Percentiles rank a stretch among this genome's conserved stretches.
Evolutionary conservation across 2,329 filamentous ascomycete genomes (phyloP).

Genomic region (Ceratocystis cacaofunesta): DNA sequence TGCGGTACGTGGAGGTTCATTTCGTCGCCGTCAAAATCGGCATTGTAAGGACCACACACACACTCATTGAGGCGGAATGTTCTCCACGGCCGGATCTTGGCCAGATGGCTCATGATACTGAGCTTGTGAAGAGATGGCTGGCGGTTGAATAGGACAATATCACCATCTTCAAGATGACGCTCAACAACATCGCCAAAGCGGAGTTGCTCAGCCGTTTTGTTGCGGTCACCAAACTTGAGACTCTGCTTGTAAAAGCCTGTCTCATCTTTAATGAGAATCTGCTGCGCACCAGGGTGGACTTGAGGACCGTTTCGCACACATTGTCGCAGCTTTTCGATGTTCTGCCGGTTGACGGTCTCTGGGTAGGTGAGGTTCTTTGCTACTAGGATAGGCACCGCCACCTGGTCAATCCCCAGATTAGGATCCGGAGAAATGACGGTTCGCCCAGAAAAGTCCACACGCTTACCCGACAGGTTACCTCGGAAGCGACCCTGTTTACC

Average conservation of each 20-base stretch:
- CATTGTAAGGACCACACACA: constrained; percentile 95
- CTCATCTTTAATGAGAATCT: constrained; percentile 55
- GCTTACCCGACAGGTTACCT: constrained; percentile 92
- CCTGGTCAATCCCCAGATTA: constrained; percentile 83
- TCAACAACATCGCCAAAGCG: constrained; percentile 80
- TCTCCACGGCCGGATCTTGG: constrained; percentile 84
- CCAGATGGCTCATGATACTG: constrained; percentile 92
- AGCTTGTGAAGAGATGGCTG: constrained; percentile 97
- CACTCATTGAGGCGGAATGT: constrained; percentile 97
- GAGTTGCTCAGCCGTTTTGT: constrained; percentile 57
- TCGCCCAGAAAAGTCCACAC: constrained; percentile 93
- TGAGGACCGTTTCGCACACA: constrained; percentile 62
- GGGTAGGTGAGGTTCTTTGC: constrained; percentile 94
- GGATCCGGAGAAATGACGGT: constrained; percentile 97
- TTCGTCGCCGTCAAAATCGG: constrained; percentile 96
- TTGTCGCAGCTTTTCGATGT: constrained; percentile 63
- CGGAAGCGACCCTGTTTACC: constrained; percentile 95
- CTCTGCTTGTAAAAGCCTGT: constrained; percentile 54
- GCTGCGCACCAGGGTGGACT: constrained; percentile 78
- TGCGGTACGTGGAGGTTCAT: constrained; percentile 99
- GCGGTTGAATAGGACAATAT: constrained; percentile 94
- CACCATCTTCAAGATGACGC: constrained; percentile 84
- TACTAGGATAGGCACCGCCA: constrained; percentile 81
- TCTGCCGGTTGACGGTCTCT: constrained; percentile 71
- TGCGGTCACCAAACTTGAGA: constrained; percentile 59